Conservation (phyloP, 176 grass and related monocot genomes). For the Cenchrus fungigraminus region DNA sequence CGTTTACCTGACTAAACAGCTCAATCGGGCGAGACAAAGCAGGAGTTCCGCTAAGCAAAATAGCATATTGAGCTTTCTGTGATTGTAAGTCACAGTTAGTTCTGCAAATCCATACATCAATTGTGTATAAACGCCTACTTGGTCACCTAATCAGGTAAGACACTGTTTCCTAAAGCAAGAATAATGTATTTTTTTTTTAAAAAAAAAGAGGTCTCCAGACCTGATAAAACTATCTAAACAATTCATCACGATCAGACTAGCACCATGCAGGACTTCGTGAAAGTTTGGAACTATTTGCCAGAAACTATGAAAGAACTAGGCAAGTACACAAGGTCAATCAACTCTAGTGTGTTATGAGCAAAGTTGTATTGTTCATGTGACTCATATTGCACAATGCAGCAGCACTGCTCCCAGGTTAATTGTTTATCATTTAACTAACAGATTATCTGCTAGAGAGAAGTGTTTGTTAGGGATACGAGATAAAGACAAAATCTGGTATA, state of each 20-base stretch:
- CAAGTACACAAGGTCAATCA: background rate
- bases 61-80: conserved; percentile 86
- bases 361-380: no score
- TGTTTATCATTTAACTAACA: no score
- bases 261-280: background rate
- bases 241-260: conserved; percentile 11
- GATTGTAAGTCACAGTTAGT: conserved; percentile 43
- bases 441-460: background rate
- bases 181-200: background rate
- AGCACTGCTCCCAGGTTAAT: no score
- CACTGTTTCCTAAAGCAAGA: background rate
- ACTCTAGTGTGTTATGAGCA: background rate
- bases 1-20: conserved; percentile 82
- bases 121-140: conserved; percentile 13
- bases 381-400: no score
- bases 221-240: conserved; percentile 25
- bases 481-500: background rate
- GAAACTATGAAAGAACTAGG: conserved; percentile 16
- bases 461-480: background rate
- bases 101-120: conserved; percentile 9
- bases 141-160: background rate
- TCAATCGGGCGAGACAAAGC: conserved; percentile 96
- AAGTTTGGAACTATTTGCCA: conserved; percentile 8
- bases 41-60: conserved; percentile 95
- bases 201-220: conserved; percentile 1